These are phyloP conservation scores for Musa troglodytarum DNA, from an alignment of 176 grass and related monocot species.

Conservation along the genomic window DNA sequence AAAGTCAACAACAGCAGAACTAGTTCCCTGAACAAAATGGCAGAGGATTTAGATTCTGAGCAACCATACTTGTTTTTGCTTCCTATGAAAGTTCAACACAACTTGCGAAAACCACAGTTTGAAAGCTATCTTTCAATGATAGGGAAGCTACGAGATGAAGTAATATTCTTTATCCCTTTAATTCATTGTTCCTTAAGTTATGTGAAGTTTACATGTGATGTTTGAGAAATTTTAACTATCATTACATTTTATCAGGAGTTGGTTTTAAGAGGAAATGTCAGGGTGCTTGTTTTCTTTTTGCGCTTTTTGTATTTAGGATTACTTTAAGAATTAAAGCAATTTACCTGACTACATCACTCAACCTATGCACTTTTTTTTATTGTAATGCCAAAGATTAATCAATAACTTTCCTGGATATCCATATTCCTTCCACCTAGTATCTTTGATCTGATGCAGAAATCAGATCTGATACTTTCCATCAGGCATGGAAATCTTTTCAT, in stretches of 20 bases:
- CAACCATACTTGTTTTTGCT: constrained; percentile 57
- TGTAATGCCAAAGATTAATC: not conserved
- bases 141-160: constrained; percentile 68
- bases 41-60: constrained; percentile 28
- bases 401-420: not conserved
- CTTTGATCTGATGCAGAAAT: not conserved
- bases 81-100: constrained; percentile 38
- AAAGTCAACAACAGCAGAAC: constrained; percentile 28
- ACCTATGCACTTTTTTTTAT: not conserved
- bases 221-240: not conserved
- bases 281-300: not conserved
- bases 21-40: not conserved
- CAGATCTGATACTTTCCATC: too few relatives aligned
- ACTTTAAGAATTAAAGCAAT: not conserved
- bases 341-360: not conserved
- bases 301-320: not conserved
- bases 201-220: not conserved
- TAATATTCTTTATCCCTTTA: constrained; percentile 25
- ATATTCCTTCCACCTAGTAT: not conserved
- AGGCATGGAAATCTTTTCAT: too few relatives aligned
- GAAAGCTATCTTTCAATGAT: constrained; percentile 53
- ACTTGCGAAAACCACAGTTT: constrained; percentile 36
- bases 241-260: not conserved
- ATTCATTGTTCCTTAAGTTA: not conserved
- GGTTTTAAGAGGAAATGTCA: not conserved